Evolutionary conservation across 352 stramenopile species (phyloP), one percentile per base, ranked within the genome.

Genomic region (Globisporangium splendens): DNA sequence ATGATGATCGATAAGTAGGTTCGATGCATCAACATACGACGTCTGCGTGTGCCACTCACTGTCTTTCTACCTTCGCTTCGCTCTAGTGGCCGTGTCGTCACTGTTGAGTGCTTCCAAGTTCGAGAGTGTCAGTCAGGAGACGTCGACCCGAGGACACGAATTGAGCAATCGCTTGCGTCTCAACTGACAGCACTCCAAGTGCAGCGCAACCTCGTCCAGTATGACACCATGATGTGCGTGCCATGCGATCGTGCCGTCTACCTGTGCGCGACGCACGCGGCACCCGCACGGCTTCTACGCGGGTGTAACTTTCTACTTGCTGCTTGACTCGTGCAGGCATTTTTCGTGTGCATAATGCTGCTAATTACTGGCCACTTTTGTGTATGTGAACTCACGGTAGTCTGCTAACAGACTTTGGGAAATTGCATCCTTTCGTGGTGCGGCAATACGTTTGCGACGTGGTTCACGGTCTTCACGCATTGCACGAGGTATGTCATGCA

Each of bases 401-500:
- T 50, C 39, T 67, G 24, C 55, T 67, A 5, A 33, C 39, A 24
- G 50, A 63, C 22, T 83, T 83, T 48, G 69, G 64, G 8, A 66
- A 62, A 8, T 31, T 83, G 35, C 71, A 83, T 28, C 61, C 69
- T 17, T 62, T 79, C 24, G 54, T 50, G 1, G 66, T 77, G 35
- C 67, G 68, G 22, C 61, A 73, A 47, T 80, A 75, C 43, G 53
- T 73, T 0, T 66, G 62, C 28, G 66, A 63, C 47, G 50, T 78
- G 14, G 28, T 76, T 7, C 55, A 41, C 2, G 66, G 63, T 2
- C 68, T 83, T 20, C 10, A 49, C 24, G 50, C 62, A 22, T 55
- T 83, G 14, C 73, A 83, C 21, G 44, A 78, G 66, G 73, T 82
- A 63, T 31, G 2, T 31, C 21, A 21, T 11, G 11, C 20, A 47